phyloP scores from a whole-genome alignment of 805 yeast species.

The Wickerhamomyces mucosus region DNA sequence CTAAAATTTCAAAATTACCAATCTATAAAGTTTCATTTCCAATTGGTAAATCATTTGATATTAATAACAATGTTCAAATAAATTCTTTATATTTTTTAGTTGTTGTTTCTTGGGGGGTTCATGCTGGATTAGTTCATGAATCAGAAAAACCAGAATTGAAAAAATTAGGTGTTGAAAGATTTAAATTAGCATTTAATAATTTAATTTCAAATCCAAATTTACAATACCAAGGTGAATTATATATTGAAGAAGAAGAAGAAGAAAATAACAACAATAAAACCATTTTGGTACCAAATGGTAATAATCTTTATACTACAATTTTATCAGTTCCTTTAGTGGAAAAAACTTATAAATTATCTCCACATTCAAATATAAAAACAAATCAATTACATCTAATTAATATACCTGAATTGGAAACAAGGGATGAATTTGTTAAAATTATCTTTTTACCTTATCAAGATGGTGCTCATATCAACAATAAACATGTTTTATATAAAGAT shows the following conservation, averaged over 20 bases:
- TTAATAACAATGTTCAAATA: conserved; percentile 2
- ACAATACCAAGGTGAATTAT: conserved; percentile 1
- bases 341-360: conserved; percentile 15
- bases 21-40: conserved; percentile 25
- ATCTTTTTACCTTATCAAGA: conserved; percentile 13
- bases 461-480: conserved; percentile 8
- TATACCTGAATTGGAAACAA: neutral
- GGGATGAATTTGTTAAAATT: conserved; percentile 7
- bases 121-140: conserved; percentile 76
- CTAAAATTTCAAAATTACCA: conserved; percentile 19
- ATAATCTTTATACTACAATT: conserved; percentile 9
- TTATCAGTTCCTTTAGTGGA: conserved; percentile 15
- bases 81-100: conserved; percentile 32
- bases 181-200: conserved; percentile 54
- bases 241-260: too few species aligned
- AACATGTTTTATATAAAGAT: conserved; percentile 7
- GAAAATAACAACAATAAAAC: neutral
- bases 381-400: conserved; percentile 12
- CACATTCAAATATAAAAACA: conserved; percentile 10
- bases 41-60: conserved; percentile 9
- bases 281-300: neutral
- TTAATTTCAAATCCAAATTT: conserved; percentile 20
- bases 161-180: conserved; percentile 54
- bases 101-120: conserved; percentile 79
- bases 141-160: conserved; percentile 64